Evolutionary conservation across 768 basidiomycete species (phyloP), one percentile per base, ranked within the genome.

Genomic region (Suillus luteus): DNA sequence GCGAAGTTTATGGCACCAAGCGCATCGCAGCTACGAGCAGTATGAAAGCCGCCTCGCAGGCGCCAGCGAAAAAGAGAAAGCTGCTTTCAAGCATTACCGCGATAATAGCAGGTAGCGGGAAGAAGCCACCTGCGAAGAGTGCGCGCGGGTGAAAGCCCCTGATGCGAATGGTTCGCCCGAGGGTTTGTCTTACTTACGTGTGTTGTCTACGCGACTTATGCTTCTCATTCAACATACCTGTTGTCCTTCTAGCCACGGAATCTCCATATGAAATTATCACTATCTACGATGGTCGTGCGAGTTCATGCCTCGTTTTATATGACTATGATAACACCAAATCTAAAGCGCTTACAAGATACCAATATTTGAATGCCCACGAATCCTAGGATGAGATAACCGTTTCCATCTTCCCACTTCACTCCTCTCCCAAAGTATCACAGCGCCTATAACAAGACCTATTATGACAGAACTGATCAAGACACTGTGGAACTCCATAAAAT

Each of bases 1-100:
- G 77, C 15, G 79, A 81, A 66, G 65, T 77, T 17, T 75, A 72
- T 3, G 60, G 73, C 19, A 70, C 75, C 59, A 74, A 68, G 69
- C 78, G 65, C 67, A 76, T 51, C 55, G 40, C 61, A 6, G 65
- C 66, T 40, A 48, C 62, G 35, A 49, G 40, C 17, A 43, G 55
- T 55, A 11, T 51, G 38, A 68, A 65, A 58, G 55, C 64, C 10
- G n/a, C 46, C 46, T 66, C 55, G 27, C 55, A 55, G 17, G 48
- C 51, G 4, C 58, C 69, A 52, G 59, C 60, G 27, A 77, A 68
- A 64, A 76, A 67, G 62, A 75, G 67, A 40, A 76, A 68, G 41
- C 27, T 58, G 19, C 54, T 61, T 10, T 22, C 60, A 14, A 14
- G 51, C 27, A 33, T 59, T n/a, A 37, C 54, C 6, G 65, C 61